Evolutionary conservation across 2,329 filamentous ascomycete genomes (phyloP).

Genomic region (Nemania serpens): DNA sequence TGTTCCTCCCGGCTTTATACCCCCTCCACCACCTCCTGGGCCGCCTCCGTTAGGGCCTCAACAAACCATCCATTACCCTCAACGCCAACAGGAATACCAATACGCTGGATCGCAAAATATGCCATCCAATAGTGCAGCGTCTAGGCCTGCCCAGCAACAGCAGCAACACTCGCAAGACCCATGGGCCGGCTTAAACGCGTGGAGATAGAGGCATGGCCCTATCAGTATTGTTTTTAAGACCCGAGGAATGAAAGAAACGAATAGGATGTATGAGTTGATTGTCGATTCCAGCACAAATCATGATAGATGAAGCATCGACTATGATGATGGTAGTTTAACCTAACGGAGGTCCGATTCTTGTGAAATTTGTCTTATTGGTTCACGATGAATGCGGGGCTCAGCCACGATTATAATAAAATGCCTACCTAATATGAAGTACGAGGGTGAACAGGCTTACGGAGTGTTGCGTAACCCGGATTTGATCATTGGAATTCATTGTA

Average conservation of each 20-base stretch:
- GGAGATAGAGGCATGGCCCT: constrained; percentile 48
- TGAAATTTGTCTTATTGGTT: constrained; percentile 1
- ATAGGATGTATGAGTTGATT: constrained; percentile 3
- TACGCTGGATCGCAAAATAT: constrained; percentile 30
- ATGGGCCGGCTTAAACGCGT: constrained; percentile 58
- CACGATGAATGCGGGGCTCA: not conserved
- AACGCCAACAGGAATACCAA: constrained; percentile 41
- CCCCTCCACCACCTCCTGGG: constrained; percentile 66
- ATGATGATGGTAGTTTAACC: not conserved
- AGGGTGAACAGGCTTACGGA: too few species aligned
- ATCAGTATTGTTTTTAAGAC: not conserved
- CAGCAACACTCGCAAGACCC: constrained; percentile 52
- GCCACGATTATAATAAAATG: constrained; percentile 3
- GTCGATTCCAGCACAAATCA: constrained; percentile 4
- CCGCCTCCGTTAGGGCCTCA: constrained; percentile 66
- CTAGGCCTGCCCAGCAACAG: constrained; percentile 46
- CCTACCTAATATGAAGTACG: not conserved
- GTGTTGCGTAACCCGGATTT: too few species aligned
- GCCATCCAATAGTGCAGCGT: constrained; percentile 34
- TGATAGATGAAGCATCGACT: constrained; percentile 8
- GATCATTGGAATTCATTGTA: too few species aligned
- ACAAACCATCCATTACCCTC: constrained; percentile 62
- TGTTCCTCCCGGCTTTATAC: constrained; percentile 63
- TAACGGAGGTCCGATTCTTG: not conserved
- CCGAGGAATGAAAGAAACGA: not conserved